These are phyloP conservation scores for Herpotrichia juniperi DNA, from an alignment of 2,329 filamentous ascomycete species.

Conservation along the genomic window DNA sequence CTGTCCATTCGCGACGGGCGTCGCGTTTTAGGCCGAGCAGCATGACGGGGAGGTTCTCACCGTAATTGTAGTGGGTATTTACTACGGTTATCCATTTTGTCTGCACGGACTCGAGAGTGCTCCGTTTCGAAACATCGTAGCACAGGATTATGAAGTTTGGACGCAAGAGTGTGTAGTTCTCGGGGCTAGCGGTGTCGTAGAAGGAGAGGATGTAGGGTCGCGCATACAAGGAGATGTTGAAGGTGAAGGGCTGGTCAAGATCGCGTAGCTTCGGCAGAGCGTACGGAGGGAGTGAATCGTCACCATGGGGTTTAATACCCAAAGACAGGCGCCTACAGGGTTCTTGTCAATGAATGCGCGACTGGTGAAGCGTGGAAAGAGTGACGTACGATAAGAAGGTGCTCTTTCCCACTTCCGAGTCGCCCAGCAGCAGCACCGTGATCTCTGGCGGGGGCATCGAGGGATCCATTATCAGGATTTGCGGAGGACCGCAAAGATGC, in stretches of 20 bases:
- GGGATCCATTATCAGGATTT: constrained; percentile 19
- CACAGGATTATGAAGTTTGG: constrained; percentile 64
- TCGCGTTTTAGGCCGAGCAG: constrained; percentile 66
- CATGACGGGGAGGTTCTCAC: constrained; percentile 61
- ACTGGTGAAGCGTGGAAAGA: background rate
- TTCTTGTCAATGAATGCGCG: background rate
- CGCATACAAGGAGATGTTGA: constrained; percentile 63
- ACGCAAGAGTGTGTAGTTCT: constrained; percentile 61
- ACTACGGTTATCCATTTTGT: constrained; percentile 51
- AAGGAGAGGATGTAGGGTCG: constrained; percentile 62
- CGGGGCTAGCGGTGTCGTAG: constrained; percentile 62
- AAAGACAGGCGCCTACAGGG: constrained; percentile 36
- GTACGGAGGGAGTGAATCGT: constrained; percentile 39
- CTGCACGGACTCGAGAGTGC: constrained; percentile 56
- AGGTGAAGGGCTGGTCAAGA: constrained; percentile 63
- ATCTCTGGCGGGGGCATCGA: constrained; percentile 44
- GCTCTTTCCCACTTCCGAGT: constrained; percentile 65
- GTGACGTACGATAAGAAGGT: constrained; percentile 65
- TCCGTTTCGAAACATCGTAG: constrained; percentile 62
- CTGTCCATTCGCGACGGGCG: constrained; percentile 52
- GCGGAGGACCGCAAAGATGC: background rate
- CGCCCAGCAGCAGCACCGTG: constrained; percentile 63
- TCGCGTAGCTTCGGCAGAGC: constrained; percentile 56
- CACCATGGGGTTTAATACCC: constrained; percentile 31
- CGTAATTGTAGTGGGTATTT: constrained; percentile 59